Percentiles rank a stretch among this genome's conserved stretches.
phyloP scores from a whole-genome alignment of 2,329 filamentous ascomycete genomes.

The Paraphaeosphaeria minitans region DNA sequence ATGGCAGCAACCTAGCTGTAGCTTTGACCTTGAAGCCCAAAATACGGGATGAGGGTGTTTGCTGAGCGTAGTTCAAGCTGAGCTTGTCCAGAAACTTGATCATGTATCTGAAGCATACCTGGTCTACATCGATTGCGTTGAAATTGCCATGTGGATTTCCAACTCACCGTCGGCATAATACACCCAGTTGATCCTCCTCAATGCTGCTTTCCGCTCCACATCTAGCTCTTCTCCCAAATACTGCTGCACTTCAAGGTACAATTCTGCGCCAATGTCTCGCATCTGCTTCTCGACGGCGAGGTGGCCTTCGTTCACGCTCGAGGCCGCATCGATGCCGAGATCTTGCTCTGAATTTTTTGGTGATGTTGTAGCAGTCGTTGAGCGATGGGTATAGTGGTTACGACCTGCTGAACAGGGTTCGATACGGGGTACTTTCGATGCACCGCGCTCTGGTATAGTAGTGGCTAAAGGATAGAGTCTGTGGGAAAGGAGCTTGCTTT shows the following conservation, averaged over 20 bases:
- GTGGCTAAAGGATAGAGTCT: neutral
- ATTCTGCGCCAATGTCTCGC: slow-evolving; percentile 52
- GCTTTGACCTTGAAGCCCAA: slow-evolving; percentile 43
- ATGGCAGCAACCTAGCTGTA: slow-evolving; percentile 51
- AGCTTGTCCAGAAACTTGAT: slow-evolving; percentile 55
- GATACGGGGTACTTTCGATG: neutral
- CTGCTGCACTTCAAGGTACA: slow-evolving; percentile 53
- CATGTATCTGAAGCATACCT: slow-evolving; percentile 51
- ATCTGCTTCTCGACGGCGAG: slow-evolving; percentile 41
- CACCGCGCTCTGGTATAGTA: neutral
- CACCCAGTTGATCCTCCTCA: slow-evolving; percentile 54
- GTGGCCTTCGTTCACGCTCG: slow-evolving; percentile 37
- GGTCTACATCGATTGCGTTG: neutral
- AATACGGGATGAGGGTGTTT: slow-evolving; percentile 45
- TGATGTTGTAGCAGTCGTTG: neutral
- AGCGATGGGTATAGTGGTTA: neutral
- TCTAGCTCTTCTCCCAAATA: slow-evolving; percentile 53
- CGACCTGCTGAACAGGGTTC: neutral
- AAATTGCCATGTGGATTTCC: neutral
- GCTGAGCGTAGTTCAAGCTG: slow-evolving; percentile 50
- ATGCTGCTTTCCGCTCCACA: slow-evolving; percentile 48
- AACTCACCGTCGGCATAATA: slow-evolving; percentile 53
- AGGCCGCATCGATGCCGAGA: slow-evolving; percentile 26
- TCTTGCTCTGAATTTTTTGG: slow-evolving; percentile 30
- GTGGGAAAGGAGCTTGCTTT: neutral